These are phyloP conservation scores for Neltuma alba DNA, from an alignment of 306 rosid species.

Conservation along the genomic window DNA sequence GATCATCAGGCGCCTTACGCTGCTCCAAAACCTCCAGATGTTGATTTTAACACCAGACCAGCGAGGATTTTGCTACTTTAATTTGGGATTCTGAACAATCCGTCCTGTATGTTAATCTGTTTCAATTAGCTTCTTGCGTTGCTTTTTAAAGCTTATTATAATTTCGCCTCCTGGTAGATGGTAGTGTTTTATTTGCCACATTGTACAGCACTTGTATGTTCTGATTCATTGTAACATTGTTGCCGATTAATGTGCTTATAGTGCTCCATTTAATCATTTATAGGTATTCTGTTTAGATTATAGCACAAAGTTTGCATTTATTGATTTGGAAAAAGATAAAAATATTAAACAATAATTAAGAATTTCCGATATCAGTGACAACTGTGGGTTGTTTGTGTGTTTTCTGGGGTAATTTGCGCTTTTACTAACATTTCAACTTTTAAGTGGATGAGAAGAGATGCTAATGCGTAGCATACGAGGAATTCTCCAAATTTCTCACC, in stretches of 20 bases:
- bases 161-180: neutral
- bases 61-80: neutral
- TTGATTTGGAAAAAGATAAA: neutral
- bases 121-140: neutral
- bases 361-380: neutral
- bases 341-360: neutral
- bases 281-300: neutral
- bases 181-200: too few relatives aligned
- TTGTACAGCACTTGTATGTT: neutral
- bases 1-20: constrained; percentile 32
- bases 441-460: neutral
- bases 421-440: neutral
- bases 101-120: neutral
- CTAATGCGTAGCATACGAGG: too few relatives aligned
- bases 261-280: neutral
- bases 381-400: neutral
- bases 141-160: neutral
- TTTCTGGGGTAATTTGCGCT: neutral
- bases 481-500: neutral
- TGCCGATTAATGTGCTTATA: neutral
- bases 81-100: neutral
- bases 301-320: neutral
- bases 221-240: neutral
- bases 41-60: neutral
- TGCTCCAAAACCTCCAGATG: constrained; percentile 35